These are phyloP conservation scores for Mallotus japonicus DNA, from an alignment of 441 rosid genomes.

Conservation along the genomic window DNA sequence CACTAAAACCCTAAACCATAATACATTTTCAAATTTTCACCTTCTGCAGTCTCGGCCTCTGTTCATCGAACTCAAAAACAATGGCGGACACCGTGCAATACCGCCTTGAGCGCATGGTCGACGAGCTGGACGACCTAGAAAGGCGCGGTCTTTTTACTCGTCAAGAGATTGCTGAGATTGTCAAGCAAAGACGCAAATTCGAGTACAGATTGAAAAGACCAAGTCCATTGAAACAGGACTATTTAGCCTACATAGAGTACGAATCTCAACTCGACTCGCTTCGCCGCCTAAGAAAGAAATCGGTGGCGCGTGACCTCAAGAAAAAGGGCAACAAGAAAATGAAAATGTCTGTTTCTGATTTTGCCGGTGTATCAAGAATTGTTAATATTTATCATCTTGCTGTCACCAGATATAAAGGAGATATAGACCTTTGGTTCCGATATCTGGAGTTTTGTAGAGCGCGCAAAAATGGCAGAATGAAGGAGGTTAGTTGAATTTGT, in stretches of 20 bases:
- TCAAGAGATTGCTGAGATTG: slow-evolving; percentile 70
- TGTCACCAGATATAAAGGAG: slow-evolving; percentile 76
- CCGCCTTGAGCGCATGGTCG: slow-evolving; percentile 95
- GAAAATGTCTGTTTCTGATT: slow-evolving; percentile 65
- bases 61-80: slow-evolving; percentile 9
- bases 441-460: slow-evolving; percentile 75
- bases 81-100: slow-evolving; percentile 98
- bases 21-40: not conserved
- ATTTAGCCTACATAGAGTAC: slow-evolving; percentile 72
- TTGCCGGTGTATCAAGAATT: slow-evolving; percentile 59
- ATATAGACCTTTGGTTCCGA: slow-evolving; percentile 76
- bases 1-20: slow-evolving; percentile 10
- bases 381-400: slow-evolving; percentile 68
- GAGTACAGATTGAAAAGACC: slow-evolving; percentile 89
- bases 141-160: slow-evolving; percentile 64
- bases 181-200: slow-evolving; percentile 81
- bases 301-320: slow-evolving; percentile 31
- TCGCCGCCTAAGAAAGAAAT: slow-evolving; percentile 68
- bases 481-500: slow-evolving; percentile 45
- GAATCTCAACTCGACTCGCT: slow-evolving; percentile 73
- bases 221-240: slow-evolving; percentile 82
- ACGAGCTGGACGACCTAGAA: slow-evolving; percentile 86
- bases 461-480: slow-evolving; percentile 78
- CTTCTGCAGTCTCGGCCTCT: not conserved
- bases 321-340: slow-evolving; percentile 36